A percentile compares a stretch with the other conserved stretches of the same genome.
Conservation (phyloP, 495 filamentous ascomycete genomes). For the Neurospora sp. region DNA sequence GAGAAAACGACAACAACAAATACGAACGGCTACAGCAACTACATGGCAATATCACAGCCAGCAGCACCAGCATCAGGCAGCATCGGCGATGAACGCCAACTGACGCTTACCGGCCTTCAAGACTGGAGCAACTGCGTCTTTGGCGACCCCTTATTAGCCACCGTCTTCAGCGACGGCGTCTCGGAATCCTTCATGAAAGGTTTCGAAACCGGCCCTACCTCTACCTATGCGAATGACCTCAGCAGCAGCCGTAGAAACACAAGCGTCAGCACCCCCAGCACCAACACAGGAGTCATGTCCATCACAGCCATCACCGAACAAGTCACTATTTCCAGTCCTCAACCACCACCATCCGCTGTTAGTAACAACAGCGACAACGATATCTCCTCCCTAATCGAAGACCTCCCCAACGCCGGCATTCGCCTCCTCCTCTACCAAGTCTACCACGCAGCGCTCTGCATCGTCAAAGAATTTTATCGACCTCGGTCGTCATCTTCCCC, state of each 20-base stretch:
- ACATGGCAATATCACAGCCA: background rate
- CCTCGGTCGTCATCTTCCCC: slow-evolving; percentile 19
- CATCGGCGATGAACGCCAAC: background rate
- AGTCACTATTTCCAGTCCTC: background rate
- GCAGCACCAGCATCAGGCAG: background rate
- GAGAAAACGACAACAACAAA: slow-evolving; percentile 1
- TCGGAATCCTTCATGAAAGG: slow-evolving; percentile 35
- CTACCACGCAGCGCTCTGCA: slow-evolving; percentile 34
- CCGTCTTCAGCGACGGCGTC: slow-evolving; percentile 35
- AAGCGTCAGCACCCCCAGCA: background rate
- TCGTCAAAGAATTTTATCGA: slow-evolving; percentile 41
- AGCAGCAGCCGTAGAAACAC: slow-evolving; percentile 1
- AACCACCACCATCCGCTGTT: background rate
- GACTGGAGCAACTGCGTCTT: slow-evolving; percentile 48
- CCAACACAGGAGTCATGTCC: background rate
- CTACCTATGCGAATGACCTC: background rate
- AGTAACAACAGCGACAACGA: background rate
- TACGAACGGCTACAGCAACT: background rate
- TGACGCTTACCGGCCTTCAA: slow-evolving; percentile 24
- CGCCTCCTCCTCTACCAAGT: slow-evolving; percentile 39
- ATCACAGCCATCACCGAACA: background rate
- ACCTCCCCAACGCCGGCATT: slow-evolving; percentile 19
- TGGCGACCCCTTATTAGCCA: slow-evolving; percentile 48
- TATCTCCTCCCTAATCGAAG: slow-evolving; percentile 22
- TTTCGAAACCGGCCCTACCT: slow-evolving; percentile 3